A percentile compares a stretch with the other conserved stretches of the same genome.
Evolutionary conservation across 306 rosid species (phyloP).

Genomic region (Arachis stenosperma): DNA sequence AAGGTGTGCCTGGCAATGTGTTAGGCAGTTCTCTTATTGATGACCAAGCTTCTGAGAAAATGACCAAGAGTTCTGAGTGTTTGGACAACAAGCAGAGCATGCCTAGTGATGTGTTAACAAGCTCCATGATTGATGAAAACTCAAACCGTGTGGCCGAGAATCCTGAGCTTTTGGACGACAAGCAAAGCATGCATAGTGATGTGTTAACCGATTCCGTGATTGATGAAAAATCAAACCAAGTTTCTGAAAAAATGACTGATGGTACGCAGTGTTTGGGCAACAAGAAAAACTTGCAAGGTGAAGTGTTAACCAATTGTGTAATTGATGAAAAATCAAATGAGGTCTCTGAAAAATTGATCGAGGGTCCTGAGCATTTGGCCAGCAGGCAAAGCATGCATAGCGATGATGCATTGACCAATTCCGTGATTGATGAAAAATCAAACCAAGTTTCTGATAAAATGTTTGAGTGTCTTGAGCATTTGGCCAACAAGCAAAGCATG

Average conservation of each 20-base stretch:
- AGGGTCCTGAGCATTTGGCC: too few relatives aligned
- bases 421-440: constrained; percentile 38
- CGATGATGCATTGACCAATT: too few relatives aligned
- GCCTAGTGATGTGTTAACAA: too few relatives aligned
- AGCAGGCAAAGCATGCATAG: too few relatives aligned
- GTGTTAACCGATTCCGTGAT: not conserved
- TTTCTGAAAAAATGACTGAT: constrained; percentile 41
- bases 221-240: not conserved
- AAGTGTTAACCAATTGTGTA: too few relatives aligned
- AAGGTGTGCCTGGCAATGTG: too few relatives aligned
- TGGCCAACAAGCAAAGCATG: too few relatives aligned
- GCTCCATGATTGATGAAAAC: constrained; percentile 32
- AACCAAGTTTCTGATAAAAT: constrained; percentile 40
- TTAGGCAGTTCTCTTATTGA: not conserved
- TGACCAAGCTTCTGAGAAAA: constrained; percentile 33
- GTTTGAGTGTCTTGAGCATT: constrained; percentile 38
- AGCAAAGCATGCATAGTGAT: too few relatives aligned
- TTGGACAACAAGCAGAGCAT: too few relatives aligned
- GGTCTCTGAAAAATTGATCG: too few relatives aligned
- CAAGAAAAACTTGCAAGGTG: too few relatives aligned
- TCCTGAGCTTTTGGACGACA: constrained; percentile 20
- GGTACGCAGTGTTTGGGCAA: constrained; percentile 19
- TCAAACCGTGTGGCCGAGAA: constrained; percentile 41
- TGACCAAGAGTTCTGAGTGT: too few relatives aligned
- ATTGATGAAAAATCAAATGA: not conserved